Conservation (phyloP, 1,139 yeast genomes). For the Candida dubliniensis region DNA sequence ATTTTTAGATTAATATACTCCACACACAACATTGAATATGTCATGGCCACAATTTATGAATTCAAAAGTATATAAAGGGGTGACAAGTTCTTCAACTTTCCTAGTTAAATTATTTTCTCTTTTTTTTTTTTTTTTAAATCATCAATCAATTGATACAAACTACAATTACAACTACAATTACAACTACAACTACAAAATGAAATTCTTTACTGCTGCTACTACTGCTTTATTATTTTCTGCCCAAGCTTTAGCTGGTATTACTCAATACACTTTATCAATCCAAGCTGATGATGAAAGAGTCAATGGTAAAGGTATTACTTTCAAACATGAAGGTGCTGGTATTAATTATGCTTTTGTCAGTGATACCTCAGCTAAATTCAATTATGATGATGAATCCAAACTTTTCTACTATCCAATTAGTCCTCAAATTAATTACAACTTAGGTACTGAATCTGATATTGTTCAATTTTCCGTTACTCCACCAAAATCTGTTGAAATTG, state of each 20-base stretch:
- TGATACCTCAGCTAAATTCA: neutral
- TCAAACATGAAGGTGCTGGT: slow-evolving; percentile 56
- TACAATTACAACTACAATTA: too few relatives aligned
- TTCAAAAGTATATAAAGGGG: too few relatives aligned
- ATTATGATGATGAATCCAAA: slow-evolving; percentile 1
- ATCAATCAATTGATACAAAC: too few relatives aligned
- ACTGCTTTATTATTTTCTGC: slow-evolving; percentile 15
- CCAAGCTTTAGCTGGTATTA: slow-evolving; percentile 20
- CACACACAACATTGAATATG: too few relatives aligned
- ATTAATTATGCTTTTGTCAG: slow-evolving; percentile 42
- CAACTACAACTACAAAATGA: too few relatives aligned
- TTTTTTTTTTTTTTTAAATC: too few relatives aligned
- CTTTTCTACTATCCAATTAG: neutral
- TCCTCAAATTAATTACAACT: neutral
- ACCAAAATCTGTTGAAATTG: slow-evolving; percentile 10
- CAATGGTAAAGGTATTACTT: slow-evolving; percentile 28
- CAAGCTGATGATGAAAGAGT: slow-evolving; percentile 21
- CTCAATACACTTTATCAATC: slow-evolving; percentile 15
- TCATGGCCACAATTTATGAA: too few relatives aligned
- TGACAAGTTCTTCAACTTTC: too few relatives aligned
- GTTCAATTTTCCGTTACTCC: slow-evolving; percentile 3
- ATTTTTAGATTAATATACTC: too few relatives aligned
- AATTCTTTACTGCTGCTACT: slow-evolving; percentile 2
- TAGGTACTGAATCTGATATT: slow-evolving; percentile 10
- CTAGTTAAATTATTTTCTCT: too few relatives aligned